Evolutionary conservation across 2,329 filamentous ascomycete species (phyloP).

Genomic region (Fusarium bulbicola): DNA sequence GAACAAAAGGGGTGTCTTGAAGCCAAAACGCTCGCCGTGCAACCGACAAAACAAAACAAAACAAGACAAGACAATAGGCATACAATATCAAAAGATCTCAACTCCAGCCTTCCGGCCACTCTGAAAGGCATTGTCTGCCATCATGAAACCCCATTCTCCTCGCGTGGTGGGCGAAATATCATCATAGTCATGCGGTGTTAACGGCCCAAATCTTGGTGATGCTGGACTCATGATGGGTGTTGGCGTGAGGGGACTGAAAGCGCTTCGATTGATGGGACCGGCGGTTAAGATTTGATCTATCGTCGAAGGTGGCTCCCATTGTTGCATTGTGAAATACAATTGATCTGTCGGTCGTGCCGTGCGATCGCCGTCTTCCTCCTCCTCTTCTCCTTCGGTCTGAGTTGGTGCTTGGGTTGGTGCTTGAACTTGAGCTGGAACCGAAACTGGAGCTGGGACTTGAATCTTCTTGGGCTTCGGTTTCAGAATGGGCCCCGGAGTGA

Average conservation of each 20-base stretch:
- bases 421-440: neutral
- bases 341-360: slow-evolving; percentile 51
- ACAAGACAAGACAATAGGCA: neutral
- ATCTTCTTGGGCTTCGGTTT: slow-evolving; percentile 25
- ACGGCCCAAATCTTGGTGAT: slow-evolving; percentile 52
- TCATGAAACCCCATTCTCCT: slow-evolving; percentile 70
- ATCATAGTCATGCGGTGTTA: slow-evolving; percentile 67
- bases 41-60: neutral
- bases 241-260: slow-evolving; percentile 37
- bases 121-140: slow-evolving; percentile 58
- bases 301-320: slow-evolving; percentile 46
- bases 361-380: slow-evolving; percentile 47
- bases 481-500: slow-evolving; percentile 37
- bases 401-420: neutral
- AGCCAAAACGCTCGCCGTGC: slow-evolving; percentile 18
- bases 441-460: neutral
- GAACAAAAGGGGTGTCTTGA: slow-evolving; percentile 17
- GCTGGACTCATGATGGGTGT: slow-evolving; percentile 37
- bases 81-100: slow-evolving; percentile 44
- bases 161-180: slow-evolving; percentile 71
- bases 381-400: slow-evolving; percentile 36
- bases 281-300: slow-evolving; percentile 57
- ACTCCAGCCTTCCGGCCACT: slow-evolving; percentile 59
- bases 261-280: slow-evolving; percentile 27
- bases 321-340: slow-evolving; percentile 38